Conservation (phyloP, 352 stramenopile species). For the Achlya hypogyna region DNA sequence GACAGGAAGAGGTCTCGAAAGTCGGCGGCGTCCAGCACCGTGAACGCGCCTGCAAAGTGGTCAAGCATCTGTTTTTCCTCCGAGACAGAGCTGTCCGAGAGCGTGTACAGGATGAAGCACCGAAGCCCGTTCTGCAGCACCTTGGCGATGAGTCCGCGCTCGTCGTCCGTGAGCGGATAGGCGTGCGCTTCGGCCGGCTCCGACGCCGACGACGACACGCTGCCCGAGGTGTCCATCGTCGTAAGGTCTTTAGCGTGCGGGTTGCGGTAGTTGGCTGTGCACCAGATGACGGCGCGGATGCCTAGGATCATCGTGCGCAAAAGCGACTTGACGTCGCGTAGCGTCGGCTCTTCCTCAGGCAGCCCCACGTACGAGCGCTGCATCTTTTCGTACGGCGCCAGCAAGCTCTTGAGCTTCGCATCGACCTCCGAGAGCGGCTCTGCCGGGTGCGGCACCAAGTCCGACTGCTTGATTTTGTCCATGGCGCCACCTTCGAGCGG, state of each 20-base stretch:
- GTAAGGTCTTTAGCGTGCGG: slow-evolving; percentile 77
- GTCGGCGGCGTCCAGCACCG: slow-evolving; percentile 91
- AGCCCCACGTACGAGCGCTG: slow-evolving; percentile 40
- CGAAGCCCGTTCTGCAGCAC: slow-evolving; percentile 90
- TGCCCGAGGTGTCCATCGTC: slow-evolving; percentile 51
- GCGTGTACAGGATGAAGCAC: slow-evolving; percentile 90
- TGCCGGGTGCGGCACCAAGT: slow-evolving; percentile 48
- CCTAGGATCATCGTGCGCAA: slow-evolving; percentile 96
- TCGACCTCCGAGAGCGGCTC: slow-evolving; percentile 52
- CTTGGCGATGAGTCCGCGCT: slow-evolving; percentile 88
- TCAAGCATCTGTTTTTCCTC: slow-evolving; percentile 95
- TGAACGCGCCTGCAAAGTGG: slow-evolving; percentile 95
- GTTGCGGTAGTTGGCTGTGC: slow-evolving; percentile 90
- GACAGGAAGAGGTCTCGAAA: slow-evolving; percentile 86
- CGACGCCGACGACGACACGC: not conserved
- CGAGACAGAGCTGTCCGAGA: slow-evolving; percentile 76
- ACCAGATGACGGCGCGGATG: slow-evolving; percentile 97
- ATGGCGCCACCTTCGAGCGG: slow-evolving; percentile 76
- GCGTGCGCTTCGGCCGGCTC: slow-evolving; percentile 28
- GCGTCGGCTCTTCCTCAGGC: slow-evolving; percentile 64
- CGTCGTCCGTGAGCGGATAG: slow-evolving; percentile 87
- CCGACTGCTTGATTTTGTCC: slow-evolving; percentile 82
- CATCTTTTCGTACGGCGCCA: slow-evolving; percentile 46
- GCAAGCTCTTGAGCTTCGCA: slow-evolving; percentile 57
- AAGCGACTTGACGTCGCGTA: slow-evolving; percentile 89